Percentiles rank a stretch among this genome's conserved stretches.
These are phyloP conservation scores for Podospora australis DNA, from an alignment of 495 filamentous ascomycete species.

Conservation along the genomic window DNA sequence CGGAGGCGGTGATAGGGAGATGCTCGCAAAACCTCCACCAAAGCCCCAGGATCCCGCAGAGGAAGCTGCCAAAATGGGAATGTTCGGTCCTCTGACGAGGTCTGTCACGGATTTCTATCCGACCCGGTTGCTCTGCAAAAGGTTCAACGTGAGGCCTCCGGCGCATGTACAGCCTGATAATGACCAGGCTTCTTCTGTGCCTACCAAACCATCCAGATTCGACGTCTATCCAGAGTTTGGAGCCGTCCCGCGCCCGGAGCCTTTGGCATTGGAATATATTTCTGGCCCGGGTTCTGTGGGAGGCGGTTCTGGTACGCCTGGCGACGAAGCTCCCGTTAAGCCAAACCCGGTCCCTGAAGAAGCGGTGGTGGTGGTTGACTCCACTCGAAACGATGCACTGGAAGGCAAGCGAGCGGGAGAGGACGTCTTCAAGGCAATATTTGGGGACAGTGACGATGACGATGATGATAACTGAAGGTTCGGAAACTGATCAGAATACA, in stretches of 20 bases:
- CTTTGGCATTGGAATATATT: conserved; percentile 6
- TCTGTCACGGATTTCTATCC: conserved; percentile 69
- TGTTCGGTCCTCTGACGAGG: conserved; percentile 88
- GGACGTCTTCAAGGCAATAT: conserved; percentile 89
- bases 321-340: no score
- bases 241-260: conserved; percentile 10
- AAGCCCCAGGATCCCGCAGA: conserved; percentile 75
- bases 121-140: conserved; percentile 79
- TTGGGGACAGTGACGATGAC: conserved; percentile 81
- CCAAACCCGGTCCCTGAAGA: background rate
- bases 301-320: conserved; percentile 32
- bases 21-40: conserved; percentile 50
- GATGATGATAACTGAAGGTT: conserved; percentile 30
- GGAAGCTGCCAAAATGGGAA: conserved; percentile 81
- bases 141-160: conserved; percentile 79
- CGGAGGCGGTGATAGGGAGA: conserved; percentile 26
- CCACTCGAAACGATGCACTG: conserved; percentile 78
- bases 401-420: conserved; percentile 77
- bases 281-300: conserved; percentile 14
- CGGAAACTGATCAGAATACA: no score
- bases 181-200: conserved; percentile 32
- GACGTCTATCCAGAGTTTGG: conserved; percentile 32
- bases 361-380: conserved; percentile 55
- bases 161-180: conserved; percentile 61
- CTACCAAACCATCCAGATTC: conserved; percentile 23